A percentile compares a stretch with the other conserved stretches of the same genome.
phyloP scores from a whole-genome alignment of 2,329 filamentous ascomycete species.

The Verticillium klebahnii region DNA sequence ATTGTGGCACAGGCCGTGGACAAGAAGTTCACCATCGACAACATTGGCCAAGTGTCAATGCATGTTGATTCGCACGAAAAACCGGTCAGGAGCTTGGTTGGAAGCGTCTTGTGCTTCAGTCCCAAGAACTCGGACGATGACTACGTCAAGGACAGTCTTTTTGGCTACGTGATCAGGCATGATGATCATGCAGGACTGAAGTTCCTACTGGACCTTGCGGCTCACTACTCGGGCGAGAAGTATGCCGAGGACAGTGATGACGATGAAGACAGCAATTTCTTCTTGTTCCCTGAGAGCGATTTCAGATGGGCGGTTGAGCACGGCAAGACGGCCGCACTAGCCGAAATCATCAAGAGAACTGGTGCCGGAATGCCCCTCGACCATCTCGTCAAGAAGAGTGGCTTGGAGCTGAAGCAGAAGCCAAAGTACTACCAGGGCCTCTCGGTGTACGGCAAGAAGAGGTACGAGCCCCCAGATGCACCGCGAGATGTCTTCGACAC shows the following conservation, averaged over 20 bases:
- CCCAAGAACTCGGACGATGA: slow-evolving; percentile 21
- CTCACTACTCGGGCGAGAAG: slow-evolving; percentile 36
- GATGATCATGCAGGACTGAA: slow-evolving; percentile 52
- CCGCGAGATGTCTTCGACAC: not conserved
- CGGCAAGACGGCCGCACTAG: slow-evolving; percentile 53
- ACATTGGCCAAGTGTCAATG: slow-evolving; percentile 64
- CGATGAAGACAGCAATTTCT: slow-evolving; percentile 24
- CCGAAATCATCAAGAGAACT: slow-evolving; percentile 58
- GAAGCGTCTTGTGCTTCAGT: slow-evolving; percentile 39
- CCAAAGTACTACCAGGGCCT: slow-evolving; percentile 73
- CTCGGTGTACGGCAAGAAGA: slow-evolving; percentile 69
- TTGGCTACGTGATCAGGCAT: slow-evolving; percentile 42
- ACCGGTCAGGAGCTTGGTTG: slow-evolving; percentile 34
- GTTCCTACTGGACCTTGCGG: slow-evolving; percentile 51
- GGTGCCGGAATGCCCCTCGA: slow-evolving; percentile 68
- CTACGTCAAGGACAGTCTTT: slow-evolving; percentile 17
- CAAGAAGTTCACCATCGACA: slow-evolving; percentile 69
- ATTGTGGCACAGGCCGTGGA: slow-evolving; percentile 54
- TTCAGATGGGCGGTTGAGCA: slow-evolving; percentile 40
- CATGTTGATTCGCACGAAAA: slow-evolving; percentile 61
- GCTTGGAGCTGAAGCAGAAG: slow-evolving; percentile 58
- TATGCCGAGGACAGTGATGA: slow-evolving; percentile 26
- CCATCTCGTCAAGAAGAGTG: slow-evolving; percentile 60
- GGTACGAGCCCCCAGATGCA: slow-evolving; percentile 20
- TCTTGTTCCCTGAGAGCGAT: slow-evolving; percentile 30